Evolutionary conservation across 306 rosid genomes (phyloP), one percentile per base, ranked within the genome.

Genomic region (Cucurbita moschata): DNA sequence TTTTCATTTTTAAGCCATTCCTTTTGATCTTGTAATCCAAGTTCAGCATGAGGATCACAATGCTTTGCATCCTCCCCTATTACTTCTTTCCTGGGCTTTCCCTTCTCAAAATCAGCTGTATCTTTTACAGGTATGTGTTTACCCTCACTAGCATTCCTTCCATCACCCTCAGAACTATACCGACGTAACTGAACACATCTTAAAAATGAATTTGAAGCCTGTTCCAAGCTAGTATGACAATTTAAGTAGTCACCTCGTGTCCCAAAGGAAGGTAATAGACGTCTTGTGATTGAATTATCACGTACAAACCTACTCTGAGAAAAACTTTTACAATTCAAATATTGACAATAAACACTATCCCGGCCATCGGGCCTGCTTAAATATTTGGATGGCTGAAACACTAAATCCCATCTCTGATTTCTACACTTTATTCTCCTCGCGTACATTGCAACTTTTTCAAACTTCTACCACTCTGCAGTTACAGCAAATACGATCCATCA

Each of bases 141-240:
- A 76, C 85, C 84, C 83, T 89, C 96, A 49, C 88, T 87, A n/a
- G 96, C 86, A 81, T 85, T 86, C 75, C 96, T 83, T 79, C 95
- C 98, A 75, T 94, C 92, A 11, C 99, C 86, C 77, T 86, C 87
- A 26, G 99, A 90, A 78, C 99, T 94, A 79, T 79, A 94, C 47
- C 72, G 38, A 19, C 81, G 87, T 46, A 86, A 66, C 80, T 82
- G 95, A 67, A 79, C 77, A 78, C 82, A 71, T 61, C 14, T 82
- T 57, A 78, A 84, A 81, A 73, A 76, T 21, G 83, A 59, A 69
- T 62, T 73, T 39, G 64, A 75, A 72, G 79, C 77, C 73, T 26
- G 76, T 42, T 70, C 78, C 72, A 79, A 78, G 81, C 75, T 76
- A 66, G 72, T 47, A 76, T 63, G 79, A 76, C 74, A 78, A 56